Evolutionary conservation across 768 basidiomycete genomes (phyloP).

Genomic region (Galerina sulciceps): DNA sequence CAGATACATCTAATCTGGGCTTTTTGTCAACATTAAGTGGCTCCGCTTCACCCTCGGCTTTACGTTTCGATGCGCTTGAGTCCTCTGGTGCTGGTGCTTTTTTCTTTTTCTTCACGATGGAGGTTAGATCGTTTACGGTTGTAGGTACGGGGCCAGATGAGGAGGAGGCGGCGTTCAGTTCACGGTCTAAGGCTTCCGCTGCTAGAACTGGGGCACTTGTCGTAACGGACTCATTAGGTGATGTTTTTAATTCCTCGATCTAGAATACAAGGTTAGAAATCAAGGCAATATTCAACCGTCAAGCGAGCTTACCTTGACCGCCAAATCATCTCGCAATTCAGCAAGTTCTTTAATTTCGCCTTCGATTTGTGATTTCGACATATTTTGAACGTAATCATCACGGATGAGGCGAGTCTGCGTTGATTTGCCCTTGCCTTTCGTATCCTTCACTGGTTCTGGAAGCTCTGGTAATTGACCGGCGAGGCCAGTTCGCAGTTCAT

Average conservation of each 20-base stretch:
- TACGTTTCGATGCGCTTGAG: conserved; percentile 59
- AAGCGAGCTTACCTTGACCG: conserved; percentile 65
- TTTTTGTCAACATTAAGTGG: conserved; percentile 64
- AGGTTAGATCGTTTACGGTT: conserved; percentile 83
- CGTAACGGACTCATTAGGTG: conserved; percentile 62
- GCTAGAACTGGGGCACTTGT: conserved; percentile 71
- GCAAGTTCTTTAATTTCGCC: conserved; percentile 79
- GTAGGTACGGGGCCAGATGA: conserved; percentile 30
- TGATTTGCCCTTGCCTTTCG: conserved; percentile 77
- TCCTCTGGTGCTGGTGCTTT: conserved; percentile 51
- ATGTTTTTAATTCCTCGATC: conserved; percentile 90
- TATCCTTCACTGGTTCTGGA: conserved; percentile 39
- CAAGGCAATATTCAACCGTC: not conserved
- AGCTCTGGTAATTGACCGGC: conserved; percentile 39
- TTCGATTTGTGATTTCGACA: conserved; percentile 77
- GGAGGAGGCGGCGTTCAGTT: conserved; percentile 56
- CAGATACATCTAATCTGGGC: conserved; percentile 53
- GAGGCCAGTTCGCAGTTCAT: conserved; percentile 56
- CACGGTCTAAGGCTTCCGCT: conserved; percentile 72
- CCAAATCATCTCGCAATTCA: conserved; percentile 79
- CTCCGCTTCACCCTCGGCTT: conserved; percentile 64
- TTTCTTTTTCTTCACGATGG: conserved; percentile 90
- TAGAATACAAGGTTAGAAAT: conserved; percentile 28
- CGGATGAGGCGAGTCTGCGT: conserved; percentile 45
- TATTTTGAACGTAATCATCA: conserved; percentile 62